phyloP scores from a whole-genome alignment of 2,329 filamentous ascomycete genomes.

The Rutstroemia sp. region DNA sequence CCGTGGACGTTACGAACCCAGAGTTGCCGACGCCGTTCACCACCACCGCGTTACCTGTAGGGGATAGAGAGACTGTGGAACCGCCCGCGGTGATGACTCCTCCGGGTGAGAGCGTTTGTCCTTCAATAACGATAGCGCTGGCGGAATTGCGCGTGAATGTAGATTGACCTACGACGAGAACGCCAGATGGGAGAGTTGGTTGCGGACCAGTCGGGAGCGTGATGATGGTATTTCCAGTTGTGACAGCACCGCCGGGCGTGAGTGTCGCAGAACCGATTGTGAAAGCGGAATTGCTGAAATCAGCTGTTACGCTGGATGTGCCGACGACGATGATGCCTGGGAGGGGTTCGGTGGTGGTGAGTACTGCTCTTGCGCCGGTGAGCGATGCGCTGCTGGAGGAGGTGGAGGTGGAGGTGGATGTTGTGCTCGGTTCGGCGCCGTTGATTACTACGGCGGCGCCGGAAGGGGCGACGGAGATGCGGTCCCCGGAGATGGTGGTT shows the following conservation, averaged over 20 bases:
- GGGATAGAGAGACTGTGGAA: conserved; percentile 9
- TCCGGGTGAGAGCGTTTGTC: conserved; percentile 11
- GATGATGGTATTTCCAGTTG: conserved; percentile 1
- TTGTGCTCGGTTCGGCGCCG: not conserved
- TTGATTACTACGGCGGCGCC: conserved; percentile 20
- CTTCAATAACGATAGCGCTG: conserved; percentile 8
- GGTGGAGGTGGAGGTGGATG: not conserved
- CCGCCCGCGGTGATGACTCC: conserved; percentile 9
- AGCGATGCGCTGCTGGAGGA: not conserved
- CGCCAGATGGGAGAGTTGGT: not conserved
- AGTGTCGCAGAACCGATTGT: conserved; percentile 13
- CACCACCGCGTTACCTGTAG: conserved; percentile 9
- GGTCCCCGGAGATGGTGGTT: conserved; percentile 19
- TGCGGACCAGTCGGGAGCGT: not conserved
- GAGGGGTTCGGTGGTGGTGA: conserved; percentile 1
- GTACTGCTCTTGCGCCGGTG: not conserved
- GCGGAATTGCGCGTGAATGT: conserved; percentile 11
- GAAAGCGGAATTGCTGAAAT: conserved; percentile 10
- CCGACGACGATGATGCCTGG: conserved; percentile 17
- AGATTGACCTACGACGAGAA: conserved; percentile 6
- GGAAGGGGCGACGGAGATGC: conserved; percentile 17
- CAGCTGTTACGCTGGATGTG: conserved; percentile 17
- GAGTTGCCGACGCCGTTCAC: conserved; percentile 8
- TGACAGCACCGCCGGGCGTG: conserved; percentile 12
- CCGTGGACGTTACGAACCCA: conserved; percentile 8